Evolutionary conservation across 495 filamentous ascomycete species (phyloP).

Genomic region (Penicillium desertorum): DNA sequence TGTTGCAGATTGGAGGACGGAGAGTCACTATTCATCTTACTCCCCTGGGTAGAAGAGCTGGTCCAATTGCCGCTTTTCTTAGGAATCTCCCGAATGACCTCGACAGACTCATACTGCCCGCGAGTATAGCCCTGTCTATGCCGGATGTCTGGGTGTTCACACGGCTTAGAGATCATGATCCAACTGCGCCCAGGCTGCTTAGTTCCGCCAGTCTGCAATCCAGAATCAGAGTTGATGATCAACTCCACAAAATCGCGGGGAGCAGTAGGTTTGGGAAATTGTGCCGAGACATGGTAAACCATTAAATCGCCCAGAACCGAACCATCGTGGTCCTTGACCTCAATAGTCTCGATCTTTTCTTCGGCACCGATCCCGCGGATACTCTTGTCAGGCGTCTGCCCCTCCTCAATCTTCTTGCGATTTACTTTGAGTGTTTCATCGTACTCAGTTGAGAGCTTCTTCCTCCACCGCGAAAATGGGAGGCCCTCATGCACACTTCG

Average conservation of each 20-base stretch:
- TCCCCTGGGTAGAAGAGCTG: slow-evolving; percentile 9
- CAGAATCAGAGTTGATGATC: slow-evolving; percentile 56
- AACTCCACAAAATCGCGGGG: slow-evolving; percentile 84
- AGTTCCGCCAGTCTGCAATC: slow-evolving; percentile 25
- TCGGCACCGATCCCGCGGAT: slow-evolving; percentile 85
- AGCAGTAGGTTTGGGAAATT: slow-evolving; percentile 86
- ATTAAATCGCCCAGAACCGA: slow-evolving; percentile 42
- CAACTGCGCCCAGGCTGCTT: slow-evolving; percentile 55
- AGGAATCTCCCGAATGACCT: slow-evolving; percentile 86
- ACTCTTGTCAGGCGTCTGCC: slow-evolving; percentile 46
- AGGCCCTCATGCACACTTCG: slow-evolving; percentile 78
- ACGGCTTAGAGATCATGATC: slow-evolving; percentile 84
- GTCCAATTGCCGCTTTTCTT: slow-evolving; percentile 8
- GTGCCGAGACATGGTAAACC: slow-evolving; percentile 83
- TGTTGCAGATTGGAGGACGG: slow-evolving; percentile 20
- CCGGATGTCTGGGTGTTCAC: slow-evolving; percentile 69
- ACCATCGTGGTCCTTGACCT: slow-evolving; percentile 47
- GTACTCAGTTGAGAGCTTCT: slow-evolving; percentile 48
- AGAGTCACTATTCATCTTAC: slow-evolving; percentile 8
- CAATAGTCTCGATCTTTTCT: slow-evolving; percentile 59
- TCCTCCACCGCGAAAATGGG: slow-evolving; percentile 65
- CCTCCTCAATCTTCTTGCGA: slow-evolving; percentile 54
- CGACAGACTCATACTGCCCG: slow-evolving; percentile 87
- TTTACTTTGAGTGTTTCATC: slow-evolving; percentile 57
- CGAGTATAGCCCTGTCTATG: slow-evolving; percentile 69